phyloP scores from a whole-genome alignment of 129 eudicot species.

The Escallonia rubra region DNA sequence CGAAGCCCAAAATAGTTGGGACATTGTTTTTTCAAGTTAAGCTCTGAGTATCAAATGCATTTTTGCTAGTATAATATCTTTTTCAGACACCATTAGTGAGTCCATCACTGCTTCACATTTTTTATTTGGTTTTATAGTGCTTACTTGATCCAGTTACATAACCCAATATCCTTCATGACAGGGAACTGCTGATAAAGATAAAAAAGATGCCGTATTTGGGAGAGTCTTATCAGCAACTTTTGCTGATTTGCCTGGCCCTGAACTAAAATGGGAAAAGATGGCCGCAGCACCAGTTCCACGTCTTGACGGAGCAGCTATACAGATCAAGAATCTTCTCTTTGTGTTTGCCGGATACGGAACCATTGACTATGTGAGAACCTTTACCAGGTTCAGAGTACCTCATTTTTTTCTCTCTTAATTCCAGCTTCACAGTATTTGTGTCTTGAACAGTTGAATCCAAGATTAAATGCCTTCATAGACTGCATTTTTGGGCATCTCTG shows the following conservation, averaged over 20 bases:
- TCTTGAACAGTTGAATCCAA: too few relatives aligned
- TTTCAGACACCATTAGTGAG: neutral
- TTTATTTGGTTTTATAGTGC: neutral
- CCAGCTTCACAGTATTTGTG: too few relatives aligned
- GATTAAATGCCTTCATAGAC: too few relatives aligned
- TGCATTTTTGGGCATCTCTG: too few relatives aligned
- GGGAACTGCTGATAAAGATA: conserved; percentile 18
- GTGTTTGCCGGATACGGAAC: conserved; percentile 98
- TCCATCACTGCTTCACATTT: neutral
- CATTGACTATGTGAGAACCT: conserved; percentile 62
- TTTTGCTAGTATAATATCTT: too few relatives aligned
- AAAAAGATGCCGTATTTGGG: conserved; percentile 14
- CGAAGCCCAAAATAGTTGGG: too few relatives aligned
- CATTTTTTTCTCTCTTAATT: too few relatives aligned
- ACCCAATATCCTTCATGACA: conserved; percentile 4
- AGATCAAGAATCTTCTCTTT: conserved; percentile 67
- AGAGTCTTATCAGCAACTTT: conserved; percentile 69
- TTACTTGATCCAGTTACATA: neutral
- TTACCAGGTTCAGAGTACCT: neutral
- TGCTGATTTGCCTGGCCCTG: conserved; percentile 87
- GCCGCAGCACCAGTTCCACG: conserved; percentile 82
- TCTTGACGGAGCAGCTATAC: conserved; percentile 94
- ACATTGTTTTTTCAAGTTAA: too few relatives aligned
- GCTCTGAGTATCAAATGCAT: too few relatives aligned
- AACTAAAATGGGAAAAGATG: conserved; percentile 87